Conservation (phyloP, 1,139 yeast genomes). For the Torulaspora pretoriensis region DNA sequence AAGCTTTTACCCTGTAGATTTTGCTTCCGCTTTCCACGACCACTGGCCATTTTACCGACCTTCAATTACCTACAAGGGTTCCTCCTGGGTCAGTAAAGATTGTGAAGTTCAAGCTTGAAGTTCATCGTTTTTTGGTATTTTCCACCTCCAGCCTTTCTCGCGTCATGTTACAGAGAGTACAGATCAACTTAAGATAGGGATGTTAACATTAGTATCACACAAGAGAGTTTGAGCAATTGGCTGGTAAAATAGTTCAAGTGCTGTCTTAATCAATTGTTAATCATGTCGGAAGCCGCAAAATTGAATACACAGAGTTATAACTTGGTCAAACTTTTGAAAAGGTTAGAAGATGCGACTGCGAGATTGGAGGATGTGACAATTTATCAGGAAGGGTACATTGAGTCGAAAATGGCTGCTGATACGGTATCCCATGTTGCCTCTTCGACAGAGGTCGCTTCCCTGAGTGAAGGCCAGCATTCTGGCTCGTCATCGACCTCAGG, state of each 20-base stretch:
- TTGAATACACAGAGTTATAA: constrained; percentile 75
- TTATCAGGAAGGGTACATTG: constrained; percentile 55
- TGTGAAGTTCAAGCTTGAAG: background rate
- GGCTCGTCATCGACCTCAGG: constrained; percentile 25
- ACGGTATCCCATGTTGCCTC: constrained; percentile 22
- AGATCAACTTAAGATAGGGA: constrained; percentile 2
- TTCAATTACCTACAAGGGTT: too few relatives aligned
- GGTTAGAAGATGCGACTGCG: constrained; percentile 91
- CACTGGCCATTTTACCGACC: constrained; percentile 6
- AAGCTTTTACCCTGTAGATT: constrained; percentile 11
- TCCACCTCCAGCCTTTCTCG: constrained; percentile 1
- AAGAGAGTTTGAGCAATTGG: background rate
- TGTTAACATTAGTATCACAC: background rate
- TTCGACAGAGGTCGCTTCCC: constrained; percentile 7
- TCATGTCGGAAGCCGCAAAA: constrained; percentile 48
- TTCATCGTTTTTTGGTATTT: background rate
- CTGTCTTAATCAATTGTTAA: background rate
- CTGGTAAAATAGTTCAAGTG: background rate
- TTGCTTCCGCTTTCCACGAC: constrained; percentile 6
- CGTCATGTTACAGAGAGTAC: background rate
- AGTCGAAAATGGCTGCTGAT: constrained; percentile 26
- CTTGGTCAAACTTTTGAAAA: constrained; percentile 71
- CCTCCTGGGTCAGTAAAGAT: background rate
- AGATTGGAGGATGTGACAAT: constrained; percentile 85
- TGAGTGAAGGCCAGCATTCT: constrained; percentile 3